Evolutionary conservation across 495 filamentous ascomycete species (phyloP).

Genomic region (Achaetomiella virescens): DNA sequence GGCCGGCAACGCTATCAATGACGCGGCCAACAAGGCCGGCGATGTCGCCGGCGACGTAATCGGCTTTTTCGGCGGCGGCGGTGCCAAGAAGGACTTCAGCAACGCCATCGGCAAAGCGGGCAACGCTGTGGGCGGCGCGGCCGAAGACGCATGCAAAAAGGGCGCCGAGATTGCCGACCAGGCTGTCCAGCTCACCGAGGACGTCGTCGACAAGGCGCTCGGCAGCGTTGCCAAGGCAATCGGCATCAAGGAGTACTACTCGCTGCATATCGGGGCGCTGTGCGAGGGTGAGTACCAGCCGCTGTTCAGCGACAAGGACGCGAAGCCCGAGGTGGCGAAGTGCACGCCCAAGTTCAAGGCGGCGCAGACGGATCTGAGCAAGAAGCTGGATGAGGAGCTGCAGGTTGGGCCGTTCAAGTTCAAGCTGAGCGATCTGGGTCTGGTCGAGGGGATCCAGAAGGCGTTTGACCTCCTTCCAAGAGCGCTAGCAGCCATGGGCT

Average conservation of each 20-base stretch:
- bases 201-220: slow-evolving; percentile 31
- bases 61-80: no score
- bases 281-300: slow-evolving; percentile 57
- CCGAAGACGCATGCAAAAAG: slow-evolving; percentile 26
- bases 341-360: slow-evolving; percentile 55
- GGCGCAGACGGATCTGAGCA: slow-evolving; percentile 53
- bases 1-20: neutral
- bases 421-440: slow-evolving; percentile 50
- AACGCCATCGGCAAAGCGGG: no score
- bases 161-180: slow-evolving; percentile 24
- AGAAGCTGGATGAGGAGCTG: slow-evolving; percentile 47
- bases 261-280: slow-evolving; percentile 60
- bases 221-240: slow-evolving; percentile 37
- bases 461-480: slow-evolving; percentile 49
- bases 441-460: slow-evolving; percentile 55
- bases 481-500: slow-evolving; percentile 48
- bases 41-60: slow-evolving; percentile 1
- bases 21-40: neutral
- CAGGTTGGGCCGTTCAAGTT: slow-evolving; percentile 40
- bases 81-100: slow-evolving; percentile 4
- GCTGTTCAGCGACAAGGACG: slow-evolving; percentile 36
- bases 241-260: slow-evolving; percentile 65
- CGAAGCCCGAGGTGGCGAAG: slow-evolving; percentile 48
- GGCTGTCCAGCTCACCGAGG: slow-evolving; percentile 20
- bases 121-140: slow-evolving; percentile 17